A percentile compares a stretch with the other conserved stretches of the same genome.
Evolutionary conservation across 768 basidiomycete genomes (phyloP).

Genomic region (Pisolithus microcarpus): DNA sequence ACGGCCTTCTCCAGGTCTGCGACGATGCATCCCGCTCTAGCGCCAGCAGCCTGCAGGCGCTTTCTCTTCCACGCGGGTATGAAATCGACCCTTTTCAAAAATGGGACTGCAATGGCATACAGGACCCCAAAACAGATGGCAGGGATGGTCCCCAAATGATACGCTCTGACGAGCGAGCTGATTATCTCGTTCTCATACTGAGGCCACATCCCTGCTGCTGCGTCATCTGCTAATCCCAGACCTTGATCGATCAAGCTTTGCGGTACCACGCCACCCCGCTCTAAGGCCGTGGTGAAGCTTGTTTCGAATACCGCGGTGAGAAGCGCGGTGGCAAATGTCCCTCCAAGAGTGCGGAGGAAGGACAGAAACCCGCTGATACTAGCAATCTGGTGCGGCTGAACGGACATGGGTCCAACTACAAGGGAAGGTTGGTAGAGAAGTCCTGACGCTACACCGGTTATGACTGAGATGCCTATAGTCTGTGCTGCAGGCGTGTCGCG

Average conservation of each 20-base stretch:
- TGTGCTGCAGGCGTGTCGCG: constrained; percentile 21
- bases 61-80: constrained; percentile 26
- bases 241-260: constrained; percentile 25
- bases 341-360: constrained; percentile 28
- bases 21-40: constrained; percentile 13
- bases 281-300: constrained; percentile 24
- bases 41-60: constrained; percentile 21
- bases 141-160: constrained; percentile 29
- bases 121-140: constrained; percentile 28
- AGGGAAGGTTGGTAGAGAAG: constrained; percentile 30
- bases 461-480: constrained; percentile 26
- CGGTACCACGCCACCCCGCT: constrained; percentile 17
- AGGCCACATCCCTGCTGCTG: constrained; percentile 19
- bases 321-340: constrained; percentile 30
- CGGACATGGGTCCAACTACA: constrained; percentile 30
- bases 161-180: constrained; percentile 26
- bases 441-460: constrained; percentile 27
- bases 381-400: constrained; percentile 26
- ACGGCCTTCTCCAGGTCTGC: background rate
- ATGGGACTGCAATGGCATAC: constrained; percentile 25
- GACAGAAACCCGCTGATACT: constrained; percentile 32
- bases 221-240: constrained; percentile 24
- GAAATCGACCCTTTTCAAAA: constrained; percentile 28
- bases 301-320: constrained; percentile 29
- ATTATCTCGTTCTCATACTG: constrained; percentile 28